Percentiles rank a stretch among this genome's conserved stretches.
Evolutionary conservation across 2,329 filamentous ascomycete species (phyloP).

Genomic region (Aspergillus sp.): DNA sequence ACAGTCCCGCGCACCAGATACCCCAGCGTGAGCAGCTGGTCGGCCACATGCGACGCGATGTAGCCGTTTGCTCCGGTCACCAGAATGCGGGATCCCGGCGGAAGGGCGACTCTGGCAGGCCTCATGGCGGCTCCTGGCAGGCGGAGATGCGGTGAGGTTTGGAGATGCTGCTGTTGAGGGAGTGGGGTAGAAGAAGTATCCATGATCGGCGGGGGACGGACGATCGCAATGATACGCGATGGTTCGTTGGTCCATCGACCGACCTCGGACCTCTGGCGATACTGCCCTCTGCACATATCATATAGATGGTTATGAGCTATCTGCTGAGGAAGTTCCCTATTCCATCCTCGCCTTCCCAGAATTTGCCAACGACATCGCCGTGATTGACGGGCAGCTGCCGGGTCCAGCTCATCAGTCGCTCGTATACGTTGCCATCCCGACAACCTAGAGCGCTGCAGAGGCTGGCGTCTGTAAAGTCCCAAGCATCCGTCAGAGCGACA

Average conservation of each 20-base stretch:
- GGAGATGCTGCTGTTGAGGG: too few species aligned
- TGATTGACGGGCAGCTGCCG: conserved; percentile 3
- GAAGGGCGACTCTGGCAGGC: not conserved
- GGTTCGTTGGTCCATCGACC: not conserved
- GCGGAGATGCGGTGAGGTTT: too few species aligned
- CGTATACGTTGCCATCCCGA: conserved; percentile 7
- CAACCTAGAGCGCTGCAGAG: conserved; percentile 6
- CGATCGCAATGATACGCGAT: too few species aligned
- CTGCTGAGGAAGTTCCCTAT: conserved; percentile 5
- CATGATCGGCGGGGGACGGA: not conserved
- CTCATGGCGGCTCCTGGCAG: too few species aligned
- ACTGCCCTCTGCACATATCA: too few species aligned
- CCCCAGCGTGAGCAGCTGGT: conserved; percentile 42
- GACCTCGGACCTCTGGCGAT: not conserved
- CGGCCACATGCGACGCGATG: conserved; percentile 43
- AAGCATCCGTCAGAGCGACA: conserved; percentile 5
- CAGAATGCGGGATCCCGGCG: conserved; percentile 35
- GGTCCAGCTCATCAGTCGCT: conserved; percentile 6
- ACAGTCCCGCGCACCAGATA: conserved; percentile 49
- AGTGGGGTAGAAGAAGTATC: not conserved
- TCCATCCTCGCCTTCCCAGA: not conserved
- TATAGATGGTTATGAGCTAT: too few species aligned
- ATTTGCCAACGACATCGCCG: not conserved
- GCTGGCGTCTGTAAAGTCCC: conserved; percentile 9
- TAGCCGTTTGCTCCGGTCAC: conserved; percentile 51